Base-by-base conservation (phyloP, 305 asterid genomes). In the Rubia occidens region DNA sequence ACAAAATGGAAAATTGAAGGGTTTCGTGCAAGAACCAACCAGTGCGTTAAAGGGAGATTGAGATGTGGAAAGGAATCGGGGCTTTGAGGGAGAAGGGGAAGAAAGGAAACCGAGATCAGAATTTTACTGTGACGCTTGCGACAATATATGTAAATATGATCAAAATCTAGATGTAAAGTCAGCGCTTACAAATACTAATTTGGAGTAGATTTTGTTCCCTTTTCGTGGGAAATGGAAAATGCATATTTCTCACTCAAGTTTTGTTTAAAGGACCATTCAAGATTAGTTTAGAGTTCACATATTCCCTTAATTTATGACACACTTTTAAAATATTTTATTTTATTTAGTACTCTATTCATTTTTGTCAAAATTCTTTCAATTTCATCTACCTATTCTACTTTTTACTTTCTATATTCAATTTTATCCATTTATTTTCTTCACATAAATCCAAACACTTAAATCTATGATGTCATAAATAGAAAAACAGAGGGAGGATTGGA, bases 31-130 rank as follows among this genome's bases (percentile, higher is more conserved):
- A 71, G 64, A 42, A 67, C 68, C 26, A 17, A 74, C 73, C 74
- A 8, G 60, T 18, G 54, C 69, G 4, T 37, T 67, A 61, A 44
- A 73, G 60, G 51, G 21, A 54, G 56, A 69, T 55, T 20, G 14
- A 66, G 8, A 47, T 17, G 47, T 45, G 58, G 7, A 64, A 67
- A 56, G 14, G 20, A 40, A 26, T 47, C 54, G 18, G 42, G 64
- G 44, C 11, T 2, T 66, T 14, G 51, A 59, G 68, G 60, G n/a
- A 14, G 24, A 39, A 24, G 15, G 56, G 18, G 44, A 15, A 39
- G n/a, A 64, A 40, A 56, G 29, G 26, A 77, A 51, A 74, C 71
- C 82, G 76, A 82, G 76, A 82, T 79, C 75, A 79, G 82, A 77
- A 69, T 78, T 79, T 67, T 73, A 17, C 11, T 77, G 75, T 59